Percentiles rank a stretch among this genome's conserved stretches.
phyloP scores from a whole-genome alignment of 2,329 filamentous ascomycete genomes.

The Xylaria sp. region DNA sequence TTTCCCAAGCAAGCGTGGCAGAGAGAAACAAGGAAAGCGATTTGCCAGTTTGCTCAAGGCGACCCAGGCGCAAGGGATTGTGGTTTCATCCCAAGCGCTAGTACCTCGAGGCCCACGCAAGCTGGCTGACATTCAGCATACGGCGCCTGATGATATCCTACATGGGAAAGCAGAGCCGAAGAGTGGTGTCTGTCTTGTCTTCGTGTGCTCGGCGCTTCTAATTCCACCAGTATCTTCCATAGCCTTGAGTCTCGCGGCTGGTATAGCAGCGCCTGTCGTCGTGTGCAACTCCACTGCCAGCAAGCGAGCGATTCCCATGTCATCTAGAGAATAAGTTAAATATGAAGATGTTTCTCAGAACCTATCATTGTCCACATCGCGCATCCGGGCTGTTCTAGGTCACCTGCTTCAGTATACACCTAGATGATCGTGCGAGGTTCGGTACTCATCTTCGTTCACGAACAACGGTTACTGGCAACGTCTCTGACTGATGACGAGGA shows the following conservation, averaged over 20 bases:
- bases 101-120: conserved; percentile 14
- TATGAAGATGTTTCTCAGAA: neutral
- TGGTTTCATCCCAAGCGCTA: conserved; percentile 16
- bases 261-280: neutral
- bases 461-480: neutral
- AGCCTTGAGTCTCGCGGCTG: neutral
- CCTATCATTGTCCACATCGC: neutral
- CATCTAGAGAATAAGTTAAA: conserved; percentile 17
- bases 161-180: conserved; percentile 12
- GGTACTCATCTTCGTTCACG: neutral
- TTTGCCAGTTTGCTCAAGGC: neutral
- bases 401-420: neutral
- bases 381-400: neutral
- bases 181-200: neutral
- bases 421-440: neutral
- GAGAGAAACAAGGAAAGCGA: neutral
- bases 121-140: conserved; percentile 11
- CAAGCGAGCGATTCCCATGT: neutral
- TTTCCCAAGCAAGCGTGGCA: neutral
- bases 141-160: conserved; percentile 15
- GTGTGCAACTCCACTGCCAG: neutral
- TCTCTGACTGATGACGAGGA: neutral
- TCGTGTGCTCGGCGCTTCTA: conserved; percentile 7
- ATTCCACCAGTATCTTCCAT: conserved; percentile 25
- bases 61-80: conserved; percentile 1